These are phyloP conservation scores for Paecilomyces formosus DNA, from an alignment of 2,329 filamentous ascomycete species.

Conservation along the genomic window DNA sequence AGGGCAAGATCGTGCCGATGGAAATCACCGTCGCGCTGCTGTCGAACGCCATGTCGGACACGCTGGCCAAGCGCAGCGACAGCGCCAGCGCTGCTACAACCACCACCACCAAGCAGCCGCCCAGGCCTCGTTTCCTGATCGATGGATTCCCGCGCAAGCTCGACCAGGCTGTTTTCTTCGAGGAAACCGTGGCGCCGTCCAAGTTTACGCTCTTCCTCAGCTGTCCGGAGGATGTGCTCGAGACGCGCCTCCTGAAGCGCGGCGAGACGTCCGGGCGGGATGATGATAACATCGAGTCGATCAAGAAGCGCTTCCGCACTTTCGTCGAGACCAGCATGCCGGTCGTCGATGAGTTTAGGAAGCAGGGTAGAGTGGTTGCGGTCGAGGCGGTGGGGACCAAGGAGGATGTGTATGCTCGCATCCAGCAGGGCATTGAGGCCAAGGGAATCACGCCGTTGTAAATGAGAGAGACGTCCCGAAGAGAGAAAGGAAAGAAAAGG, in stretches of 20 bases:
- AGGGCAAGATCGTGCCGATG: conserved; percentile 97
- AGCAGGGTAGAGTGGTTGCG: conserved; percentile 70
- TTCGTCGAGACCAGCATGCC: conserved; percentile 98
- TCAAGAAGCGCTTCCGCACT: conserved; percentile 90
- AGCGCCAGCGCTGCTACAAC: background rate
- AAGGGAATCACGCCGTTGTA: conserved; percentile 29
- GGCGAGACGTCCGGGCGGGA: conserved; percentile 86
- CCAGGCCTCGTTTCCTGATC: conserved; percentile 65
- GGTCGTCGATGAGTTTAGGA: conserved; percentile 78
- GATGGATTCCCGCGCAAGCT: conserved; percentile 92
- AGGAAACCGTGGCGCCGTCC: conserved; percentile 76
- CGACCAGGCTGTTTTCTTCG: conserved; percentile 92
- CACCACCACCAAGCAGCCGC: conserved; percentile 14
- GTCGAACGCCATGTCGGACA: conserved; percentile 81
- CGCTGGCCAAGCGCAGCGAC: conserved; percentile 45
- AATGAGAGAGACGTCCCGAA: background rate
- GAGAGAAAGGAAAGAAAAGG: too few relatives aligned
- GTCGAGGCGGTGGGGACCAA: conserved; percentile 64
- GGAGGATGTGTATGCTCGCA: conserved; percentile 55
- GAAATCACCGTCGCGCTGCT: conserved; percentile 91
- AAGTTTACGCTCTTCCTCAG: conserved; percentile 89
- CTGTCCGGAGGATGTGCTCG: conserved; percentile 84
- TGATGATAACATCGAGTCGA: conserved; percentile 93
- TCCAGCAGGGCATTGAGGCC: conserved; percentile 41
- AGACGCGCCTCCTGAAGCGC: conserved; percentile 72